Evolutionary conservation across 495 filamentous ascomycete species (phyloP).

Genomic region (Entonaema liquescens): DNA sequence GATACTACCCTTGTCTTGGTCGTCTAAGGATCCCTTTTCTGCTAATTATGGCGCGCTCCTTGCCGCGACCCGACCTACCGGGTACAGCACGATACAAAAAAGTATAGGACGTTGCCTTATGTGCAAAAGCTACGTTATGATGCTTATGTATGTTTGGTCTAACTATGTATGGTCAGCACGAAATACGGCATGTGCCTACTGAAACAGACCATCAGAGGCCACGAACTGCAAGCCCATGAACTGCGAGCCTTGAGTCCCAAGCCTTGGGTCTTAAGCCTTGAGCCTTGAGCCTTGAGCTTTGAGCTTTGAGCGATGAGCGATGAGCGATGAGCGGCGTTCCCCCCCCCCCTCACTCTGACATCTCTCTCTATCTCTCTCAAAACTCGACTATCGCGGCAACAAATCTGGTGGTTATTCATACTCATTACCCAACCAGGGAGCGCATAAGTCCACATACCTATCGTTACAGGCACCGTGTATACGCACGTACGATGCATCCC

Average conservation of each 20-base stretch:
- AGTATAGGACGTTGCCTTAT: conserved; percentile 27
- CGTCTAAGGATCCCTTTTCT: conserved; percentile 18
- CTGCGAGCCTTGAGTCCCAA: too few species aligned
- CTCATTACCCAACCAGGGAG: background rate
- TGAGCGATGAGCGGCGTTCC: background rate
- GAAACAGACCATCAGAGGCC: background rate
- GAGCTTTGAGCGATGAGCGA: background rate
- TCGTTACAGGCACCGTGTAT: conserved; percentile 21
- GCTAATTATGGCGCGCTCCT: conserved; percentile 47
- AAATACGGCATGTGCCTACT: background rate
- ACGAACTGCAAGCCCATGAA: too few species aligned
- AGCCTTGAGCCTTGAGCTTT: too few species aligned
- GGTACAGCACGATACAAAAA: conserved; percentile 33
- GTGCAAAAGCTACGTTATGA: conserved; percentile 21
- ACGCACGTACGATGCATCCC: conserved; percentile 22
- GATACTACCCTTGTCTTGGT: conserved; percentile 14
- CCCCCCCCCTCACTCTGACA: background rate
- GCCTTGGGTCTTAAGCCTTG: too few species aligned
- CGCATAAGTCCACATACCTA: conserved; percentile 4
- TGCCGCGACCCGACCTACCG: conserved; percentile 44
- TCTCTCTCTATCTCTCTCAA: background rate
- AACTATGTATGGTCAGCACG: conserved; percentile 4
- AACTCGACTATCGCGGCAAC: background rate
- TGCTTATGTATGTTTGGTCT: background rate
- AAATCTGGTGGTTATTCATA: background rate